Conservation (phyloP, 805 yeast species). For the Starmerella ratchasimensis region DNA sequence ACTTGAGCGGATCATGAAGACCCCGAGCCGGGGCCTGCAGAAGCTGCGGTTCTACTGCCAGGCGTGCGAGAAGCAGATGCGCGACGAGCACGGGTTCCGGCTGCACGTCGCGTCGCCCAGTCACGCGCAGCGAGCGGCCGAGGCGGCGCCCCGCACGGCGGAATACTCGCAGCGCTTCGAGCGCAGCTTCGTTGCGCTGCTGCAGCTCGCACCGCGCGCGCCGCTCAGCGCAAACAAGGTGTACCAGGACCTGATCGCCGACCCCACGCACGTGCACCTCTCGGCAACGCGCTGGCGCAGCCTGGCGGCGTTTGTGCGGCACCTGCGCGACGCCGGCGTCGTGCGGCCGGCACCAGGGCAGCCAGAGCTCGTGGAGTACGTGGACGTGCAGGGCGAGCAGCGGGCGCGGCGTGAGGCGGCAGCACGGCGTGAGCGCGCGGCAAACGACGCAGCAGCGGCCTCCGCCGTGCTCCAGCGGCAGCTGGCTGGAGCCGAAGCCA, state of each 20-base stretch:
- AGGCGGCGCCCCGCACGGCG: conserved; percentile 37
- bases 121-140: conserved; percentile 48
- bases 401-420: too few species aligned
- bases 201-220: conserved; percentile 66
- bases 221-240: conserved; percentile 65
- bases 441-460: too few species aligned
- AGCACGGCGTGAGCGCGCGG: too few species aligned
- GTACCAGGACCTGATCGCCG: conserved; percentile 78
- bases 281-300: conserved; percentile 74
- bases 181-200: conserved; percentile 45
- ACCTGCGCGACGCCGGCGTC: conserved; percentile 41
- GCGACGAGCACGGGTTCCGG: conserved; percentile 91
- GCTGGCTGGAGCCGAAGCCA: too few species aligned
- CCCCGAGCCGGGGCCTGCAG: conserved; percentile 74
- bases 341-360: conserved; percentile 23
- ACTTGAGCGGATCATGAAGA: too few species aligned
- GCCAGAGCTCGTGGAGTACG: conserved; percentile 4
- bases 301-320: conserved; percentile 51
- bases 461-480: too few species aligned
- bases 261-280: conserved; percentile 77
- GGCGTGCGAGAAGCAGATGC: conserved; percentile 80
- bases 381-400: conserved; percentile 3
- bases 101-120: conserved; percentile 76
- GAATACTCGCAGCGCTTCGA: conserved; percentile 49
- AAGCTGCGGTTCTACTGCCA: conserved; percentile 78